Evolutionary conservation across 192 early-diverging fungal species (phyloP).

Genomic region (Phycomyces blakesleeanus): DNA sequence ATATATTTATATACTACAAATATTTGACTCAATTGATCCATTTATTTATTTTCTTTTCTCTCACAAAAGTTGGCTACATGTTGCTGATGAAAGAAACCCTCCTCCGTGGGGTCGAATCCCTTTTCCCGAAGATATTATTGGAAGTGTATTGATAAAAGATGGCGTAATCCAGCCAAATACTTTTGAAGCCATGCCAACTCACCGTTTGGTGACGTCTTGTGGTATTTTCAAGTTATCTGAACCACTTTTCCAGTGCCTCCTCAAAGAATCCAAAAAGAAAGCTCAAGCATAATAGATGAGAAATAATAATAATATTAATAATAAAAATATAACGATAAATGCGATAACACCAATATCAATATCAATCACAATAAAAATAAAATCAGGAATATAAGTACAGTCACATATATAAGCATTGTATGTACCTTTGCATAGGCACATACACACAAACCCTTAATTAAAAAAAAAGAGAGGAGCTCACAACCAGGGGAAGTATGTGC

Average conservation of each 20-base stretch:
- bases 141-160: slow-evolving; percentile 48
- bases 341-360: too few species aligned
- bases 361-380: not conserved
- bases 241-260: slow-evolving; percentile 39
- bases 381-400: not conserved
- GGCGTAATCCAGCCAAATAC: slow-evolving; percentile 44
- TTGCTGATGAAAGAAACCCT: slow-evolving; percentile 37
- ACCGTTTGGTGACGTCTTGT: slow-evolving; percentile 48
- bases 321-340: not conserved
- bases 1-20: too few species aligned
- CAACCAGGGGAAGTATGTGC: not conserved
- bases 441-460: too few species aligned
- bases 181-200: slow-evolving; percentile 56
- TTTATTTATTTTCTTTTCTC: not conserved
- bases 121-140: slow-evolving; percentile 59
- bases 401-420: too few species aligned
- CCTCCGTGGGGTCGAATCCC: slow-evolving; percentile 49
- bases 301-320: not conserved
- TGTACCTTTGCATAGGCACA: too few species aligned
- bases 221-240: slow-evolving; percentile 52
- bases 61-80: slow-evolving; percentile 31
- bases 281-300: not conserved
- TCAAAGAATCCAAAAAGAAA: slow-evolving; percentile 19
- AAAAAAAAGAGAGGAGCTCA: too few species aligned
- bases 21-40: not conserved